Evolutionary conservation across 148 eudicot species (phyloP).

Genomic region (Chenopodium berlandieri): DNA sequence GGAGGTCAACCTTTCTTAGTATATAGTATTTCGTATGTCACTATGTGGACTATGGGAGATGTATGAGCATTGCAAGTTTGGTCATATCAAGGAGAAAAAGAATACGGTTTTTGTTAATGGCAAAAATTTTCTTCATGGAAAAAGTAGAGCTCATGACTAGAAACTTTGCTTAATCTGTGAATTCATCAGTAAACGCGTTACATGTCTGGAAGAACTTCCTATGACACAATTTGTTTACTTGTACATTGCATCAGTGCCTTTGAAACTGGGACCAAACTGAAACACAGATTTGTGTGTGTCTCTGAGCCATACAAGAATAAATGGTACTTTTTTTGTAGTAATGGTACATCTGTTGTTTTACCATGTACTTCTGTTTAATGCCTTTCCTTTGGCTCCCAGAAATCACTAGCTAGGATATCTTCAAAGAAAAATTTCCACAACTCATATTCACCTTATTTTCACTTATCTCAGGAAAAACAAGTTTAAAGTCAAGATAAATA

Average conservation of each 20-base stretch:
- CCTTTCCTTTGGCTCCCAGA: no score
- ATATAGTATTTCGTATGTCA: neutral
- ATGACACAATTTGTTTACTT: neutral
- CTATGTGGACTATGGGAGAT: neutral
- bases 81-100: neutral
- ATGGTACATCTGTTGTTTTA: no score
- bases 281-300: no score
- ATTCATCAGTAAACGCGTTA: slow-evolving; percentile 4
- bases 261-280: neutral
- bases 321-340: no score
- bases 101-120: neutral
- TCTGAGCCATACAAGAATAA: no score
- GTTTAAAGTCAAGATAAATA: no score
- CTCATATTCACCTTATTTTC: no score
- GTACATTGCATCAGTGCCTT: neutral
- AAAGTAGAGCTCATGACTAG: neutral
- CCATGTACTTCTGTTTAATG: no score
- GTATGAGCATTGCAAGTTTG: neutral
- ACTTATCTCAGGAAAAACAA: no score
- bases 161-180: neutral
- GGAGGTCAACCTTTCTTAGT: neutral
- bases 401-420: no score
- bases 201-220: neutral
- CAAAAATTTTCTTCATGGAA: neutral
- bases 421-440: no score